Conservation (phyloP, 176 grass and related monocot species). For the Eragrostis curvula region DNA sequence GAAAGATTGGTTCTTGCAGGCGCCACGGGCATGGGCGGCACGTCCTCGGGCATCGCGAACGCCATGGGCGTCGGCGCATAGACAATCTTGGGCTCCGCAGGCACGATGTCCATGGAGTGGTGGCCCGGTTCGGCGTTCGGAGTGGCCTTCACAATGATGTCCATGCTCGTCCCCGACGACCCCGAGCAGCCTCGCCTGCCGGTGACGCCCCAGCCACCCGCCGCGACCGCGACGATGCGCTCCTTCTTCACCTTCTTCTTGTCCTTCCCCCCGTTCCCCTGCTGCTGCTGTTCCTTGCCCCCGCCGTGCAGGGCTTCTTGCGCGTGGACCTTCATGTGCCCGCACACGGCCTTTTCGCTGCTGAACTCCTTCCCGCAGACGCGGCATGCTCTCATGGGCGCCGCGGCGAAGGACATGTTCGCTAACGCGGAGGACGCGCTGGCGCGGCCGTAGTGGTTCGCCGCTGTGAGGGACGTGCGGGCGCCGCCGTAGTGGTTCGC, state of each 20-base stretch:
- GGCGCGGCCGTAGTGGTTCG: too few relatives aligned
- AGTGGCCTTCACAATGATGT: neutral
- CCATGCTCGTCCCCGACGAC: neutral
- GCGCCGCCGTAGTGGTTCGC: neutral
- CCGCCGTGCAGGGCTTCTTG: neutral
- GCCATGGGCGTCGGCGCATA: slow-evolving; percentile 2
- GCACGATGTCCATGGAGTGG: too few relatives aligned
- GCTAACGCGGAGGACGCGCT: neutral
- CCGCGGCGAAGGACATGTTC: neutral
- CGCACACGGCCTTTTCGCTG: neutral
- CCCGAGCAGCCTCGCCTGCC: neutral
- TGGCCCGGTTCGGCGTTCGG: neutral
- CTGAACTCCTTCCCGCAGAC: slow-evolving; percentile 14
- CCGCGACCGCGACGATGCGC: neutral
- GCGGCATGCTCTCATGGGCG: neutral
- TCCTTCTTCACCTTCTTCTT: neutral
- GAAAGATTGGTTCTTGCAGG: neutral
- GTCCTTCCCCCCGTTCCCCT: neutral
- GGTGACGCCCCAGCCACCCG: neutral
- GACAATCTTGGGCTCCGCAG: neutral
- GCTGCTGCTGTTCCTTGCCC: neutral
- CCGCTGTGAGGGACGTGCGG: neutral
- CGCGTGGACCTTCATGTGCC: slow-evolving; percentile 34
- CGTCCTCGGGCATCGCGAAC: neutral
- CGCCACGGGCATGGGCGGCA: neutral